Evolutionary conservation across 2,329 filamentous ascomycete species (phyloP).

Genomic region (Plenodomus lindquistii): DNA sequence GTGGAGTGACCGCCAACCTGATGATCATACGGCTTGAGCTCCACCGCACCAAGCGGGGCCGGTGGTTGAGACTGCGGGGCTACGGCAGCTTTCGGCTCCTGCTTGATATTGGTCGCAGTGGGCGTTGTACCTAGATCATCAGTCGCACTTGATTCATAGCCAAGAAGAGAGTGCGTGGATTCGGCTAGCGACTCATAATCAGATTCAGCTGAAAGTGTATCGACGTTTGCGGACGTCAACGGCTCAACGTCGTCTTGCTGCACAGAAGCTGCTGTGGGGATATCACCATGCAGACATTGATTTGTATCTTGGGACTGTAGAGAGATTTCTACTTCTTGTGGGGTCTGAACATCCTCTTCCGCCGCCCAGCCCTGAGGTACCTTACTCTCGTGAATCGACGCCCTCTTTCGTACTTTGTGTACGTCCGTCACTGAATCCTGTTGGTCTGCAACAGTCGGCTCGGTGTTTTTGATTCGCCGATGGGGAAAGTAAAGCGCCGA

Average conservation of each 20-base stretch:
- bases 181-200: conserved; percentile 48
- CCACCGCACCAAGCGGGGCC: conserved; percentile 82
- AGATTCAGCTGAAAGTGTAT: conserved; percentile 45
- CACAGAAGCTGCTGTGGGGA: conserved; percentile 48
- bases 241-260: conserved; percentile 48
- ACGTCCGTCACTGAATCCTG: conserved; percentile 30
- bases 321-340: conserved; percentile 64
- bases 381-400: conserved; percentile 32
- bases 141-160: conserved; percentile 58
- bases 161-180: conserved; percentile 49
- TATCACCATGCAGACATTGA: conserved; percentile 64
- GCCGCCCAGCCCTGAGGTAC: conserved; percentile 31
- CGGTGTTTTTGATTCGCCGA: conserved; percentile 56
- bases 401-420: conserved; percentile 28
- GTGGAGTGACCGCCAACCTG: conserved; percentile 97
- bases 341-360: conserved; percentile 37
- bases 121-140: conserved; percentile 55
- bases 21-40: conserved; percentile 94
- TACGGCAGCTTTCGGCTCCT: conserved; percentile 36
- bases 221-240: conserved; percentile 27
- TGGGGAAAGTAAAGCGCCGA: conserved; percentile 83
- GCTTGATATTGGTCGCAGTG: conserved; percentile 36
- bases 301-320: conserved; percentile 63
- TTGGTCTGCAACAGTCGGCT: conserved; percentile 35
- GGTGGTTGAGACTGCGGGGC: conserved; percentile 42